These are phyloP conservation scores for Nemania bipapillata DNA, from an alignment of 2,329 filamentous ascomycete species.

Conservation along the genomic window DNA sequence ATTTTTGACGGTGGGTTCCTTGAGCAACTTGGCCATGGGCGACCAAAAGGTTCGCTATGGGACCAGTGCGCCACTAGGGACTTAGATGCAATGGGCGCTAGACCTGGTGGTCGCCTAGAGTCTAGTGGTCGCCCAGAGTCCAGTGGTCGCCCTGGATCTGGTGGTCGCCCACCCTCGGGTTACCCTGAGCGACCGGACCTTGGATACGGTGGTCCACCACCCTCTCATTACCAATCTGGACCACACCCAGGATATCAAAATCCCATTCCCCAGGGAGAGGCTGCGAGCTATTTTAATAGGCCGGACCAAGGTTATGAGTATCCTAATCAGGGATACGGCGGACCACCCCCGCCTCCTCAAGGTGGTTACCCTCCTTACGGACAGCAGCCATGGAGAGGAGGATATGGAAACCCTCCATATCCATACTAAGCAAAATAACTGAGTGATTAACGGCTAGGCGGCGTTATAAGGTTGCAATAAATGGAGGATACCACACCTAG, in stretches of 20 bases:
- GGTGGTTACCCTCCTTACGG: conserved; percentile 38
- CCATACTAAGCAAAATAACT: conserved; percentile 25
- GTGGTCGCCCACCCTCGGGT: conserved; percentile 45
- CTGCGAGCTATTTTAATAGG: conserved; percentile 33
- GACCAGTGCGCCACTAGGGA: conserved; percentile 70
- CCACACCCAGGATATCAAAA: conserved; percentile 25
- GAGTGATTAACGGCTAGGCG: not conserved
- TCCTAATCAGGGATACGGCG: conserved; percentile 25
- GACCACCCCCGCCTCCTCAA: conserved; percentile 25
- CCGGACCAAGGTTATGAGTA: conserved; percentile 13
- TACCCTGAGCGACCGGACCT: conserved; percentile 52
- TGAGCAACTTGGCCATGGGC: conserved; percentile 64
- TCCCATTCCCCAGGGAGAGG: conserved; percentile 36
- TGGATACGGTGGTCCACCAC: conserved; percentile 26
- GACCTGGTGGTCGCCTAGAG: conserved; percentile 52
- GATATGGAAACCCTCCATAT: conserved; percentile 36
- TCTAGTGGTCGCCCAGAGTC: conserved; percentile 43
- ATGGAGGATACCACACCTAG: conserved; percentile 19
- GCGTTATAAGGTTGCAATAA: conserved; percentile 25
- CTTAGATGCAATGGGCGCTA: conserved; percentile 64
- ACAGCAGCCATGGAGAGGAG: conserved; percentile 34
- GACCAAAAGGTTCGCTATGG: conserved; percentile 70
- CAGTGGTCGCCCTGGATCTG: conserved; percentile 41
- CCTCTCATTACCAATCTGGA: conserved; percentile 29
- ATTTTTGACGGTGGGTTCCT: conserved; percentile 54